Evolutionary conservation across 345 rosid species (phyloP).

Genomic region (Fremontodendron californicum): DNA sequence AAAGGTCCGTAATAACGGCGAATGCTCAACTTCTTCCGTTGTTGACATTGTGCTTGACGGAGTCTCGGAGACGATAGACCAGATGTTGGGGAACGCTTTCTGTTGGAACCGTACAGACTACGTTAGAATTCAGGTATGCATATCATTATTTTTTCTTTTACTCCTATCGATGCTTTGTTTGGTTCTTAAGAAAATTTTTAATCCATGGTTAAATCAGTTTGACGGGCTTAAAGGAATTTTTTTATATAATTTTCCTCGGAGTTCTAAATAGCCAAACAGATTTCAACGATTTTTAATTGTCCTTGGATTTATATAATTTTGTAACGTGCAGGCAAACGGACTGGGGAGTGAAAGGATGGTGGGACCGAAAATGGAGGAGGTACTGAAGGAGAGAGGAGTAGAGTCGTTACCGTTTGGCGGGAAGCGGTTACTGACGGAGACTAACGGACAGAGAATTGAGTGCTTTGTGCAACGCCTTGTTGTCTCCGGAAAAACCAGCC

Average conservation of each 20-base stretch:
- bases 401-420: constrained; percentile 90
- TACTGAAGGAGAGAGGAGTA: constrained; percentile 70
- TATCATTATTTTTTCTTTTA: neutral
- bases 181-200: constrained; percentile 15
- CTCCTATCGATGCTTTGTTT: constrained; percentile 13
- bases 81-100: constrained; percentile 91
- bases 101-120: constrained; percentile 90
- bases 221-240: neutral
- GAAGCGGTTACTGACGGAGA: constrained; percentile 82
- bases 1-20: constrained; percentile 44
- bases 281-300: neutral
- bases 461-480: constrained; percentile 74
- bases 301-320: neutral
- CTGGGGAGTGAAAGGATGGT: constrained; percentile 35
- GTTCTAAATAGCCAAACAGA: constrained; percentile 9
- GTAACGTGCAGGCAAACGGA: constrained; percentile 56
- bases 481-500: constrained; percentile 70
- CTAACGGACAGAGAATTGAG: constrained; percentile 73
- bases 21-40: constrained; percentile 67
- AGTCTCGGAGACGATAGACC: constrained; percentile 88
- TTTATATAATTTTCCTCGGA: neutral
- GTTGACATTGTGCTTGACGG: constrained; percentile 83
- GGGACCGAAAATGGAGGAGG: constrained; percentile 43
- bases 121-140: constrained; percentile 84
- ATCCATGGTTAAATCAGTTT: neutral